phyloP scores from a whole-genome alignment of 2,329 filamentous ascomycete species.

The Phaeosphaeria sp. region DNA sequence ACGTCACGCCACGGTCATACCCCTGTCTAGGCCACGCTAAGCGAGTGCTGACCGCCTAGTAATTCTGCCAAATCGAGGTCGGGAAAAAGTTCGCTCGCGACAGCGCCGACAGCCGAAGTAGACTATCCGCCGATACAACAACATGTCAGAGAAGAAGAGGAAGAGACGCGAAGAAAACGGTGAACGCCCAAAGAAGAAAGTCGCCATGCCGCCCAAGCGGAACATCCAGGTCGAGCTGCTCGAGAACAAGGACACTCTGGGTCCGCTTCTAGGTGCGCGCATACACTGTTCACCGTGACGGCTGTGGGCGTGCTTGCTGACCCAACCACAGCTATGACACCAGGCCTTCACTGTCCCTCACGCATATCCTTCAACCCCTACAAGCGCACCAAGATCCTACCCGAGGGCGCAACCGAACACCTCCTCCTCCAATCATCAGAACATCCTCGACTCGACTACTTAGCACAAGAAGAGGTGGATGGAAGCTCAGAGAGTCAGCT shows the following conservation, averaged over 20 bases:
- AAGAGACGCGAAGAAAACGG: slow-evolving; percentile 42
- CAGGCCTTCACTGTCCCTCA: slow-evolving; percentile 50
- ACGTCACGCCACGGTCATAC: slow-evolving; percentile 16
- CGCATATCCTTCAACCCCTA: slow-evolving; percentile 59
- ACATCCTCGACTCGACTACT: slow-evolving; percentile 66
- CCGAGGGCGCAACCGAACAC: slow-evolving; percentile 45
- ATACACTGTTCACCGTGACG: neutral
- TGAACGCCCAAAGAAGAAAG: slow-evolving; percentile 52
- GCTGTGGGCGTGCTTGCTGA: neutral
- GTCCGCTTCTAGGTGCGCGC: slow-evolving; percentile 57
- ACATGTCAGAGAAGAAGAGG: slow-evolving; percentile 48
- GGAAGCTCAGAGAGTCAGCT: slow-evolving; percentile 56
- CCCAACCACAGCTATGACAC: slow-evolving; percentile 45
- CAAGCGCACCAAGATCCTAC: slow-evolving; percentile 42
- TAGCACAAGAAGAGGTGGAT: slow-evolving; percentile 58
- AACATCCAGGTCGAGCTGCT: slow-evolving; percentile 54
- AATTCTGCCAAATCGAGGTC: slow-evolving; percentile 8
- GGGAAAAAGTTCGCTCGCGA: slow-evolving; percentile 10
- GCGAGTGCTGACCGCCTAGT: slow-evolving; percentile 21
- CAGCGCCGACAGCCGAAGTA: slow-evolving; percentile 6
- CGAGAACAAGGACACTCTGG: slow-evolving; percentile 55
- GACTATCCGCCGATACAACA: slow-evolving; percentile 13
- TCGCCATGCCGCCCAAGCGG: slow-evolving; percentile 48
- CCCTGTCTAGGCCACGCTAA: slow-evolving; percentile 6
- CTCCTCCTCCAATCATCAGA: slow-evolving; percentile 66